These are phyloP conservation scores for Nymphaea thermarum DNA, from an alignment of 164 flowering plant genomes.

Conservation along the genomic window DNA sequence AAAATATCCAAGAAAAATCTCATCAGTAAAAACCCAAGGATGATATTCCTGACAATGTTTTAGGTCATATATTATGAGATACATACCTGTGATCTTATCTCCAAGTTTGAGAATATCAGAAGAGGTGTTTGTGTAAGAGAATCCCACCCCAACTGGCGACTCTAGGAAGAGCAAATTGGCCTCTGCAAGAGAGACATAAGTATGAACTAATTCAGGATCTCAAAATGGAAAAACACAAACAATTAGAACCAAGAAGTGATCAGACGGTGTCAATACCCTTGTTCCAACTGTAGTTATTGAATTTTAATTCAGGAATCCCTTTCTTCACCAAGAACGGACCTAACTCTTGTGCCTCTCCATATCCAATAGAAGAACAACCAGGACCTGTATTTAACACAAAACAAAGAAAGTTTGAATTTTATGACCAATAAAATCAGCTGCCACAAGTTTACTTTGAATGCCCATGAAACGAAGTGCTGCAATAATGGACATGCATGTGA, in stretches of 20 bases:
- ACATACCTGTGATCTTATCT: constrained; percentile 10
- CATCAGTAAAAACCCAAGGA: no score
- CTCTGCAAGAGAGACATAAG: constrained; percentile 4
- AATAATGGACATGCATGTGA: no score
- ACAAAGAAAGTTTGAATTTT: background rate
- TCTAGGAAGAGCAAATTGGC: constrained; percentile 16
- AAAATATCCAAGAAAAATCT: no score
- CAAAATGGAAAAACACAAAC: background rate
- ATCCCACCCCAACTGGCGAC: constrained; percentile 14
- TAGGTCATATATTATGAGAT: no score
- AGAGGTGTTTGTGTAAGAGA: constrained; percentile 11
- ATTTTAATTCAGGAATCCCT: constrained; percentile 4
- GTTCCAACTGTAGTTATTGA: constrained; percentile 10
- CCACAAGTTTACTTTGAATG: no score
- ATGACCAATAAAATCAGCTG: no score
- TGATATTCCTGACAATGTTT: no score
- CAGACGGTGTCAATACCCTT: constrained; percentile 1
- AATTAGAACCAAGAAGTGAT: background rate
- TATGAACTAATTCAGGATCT: background rate
- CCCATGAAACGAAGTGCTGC: no score
- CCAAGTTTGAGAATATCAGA: constrained; percentile 1
- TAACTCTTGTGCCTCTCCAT: constrained; percentile 12
- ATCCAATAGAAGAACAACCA: constrained; percentile 15
- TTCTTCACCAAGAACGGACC: constrained; percentile 12
- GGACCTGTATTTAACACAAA: constrained; percentile 7